Evolutionary conservation across 1,139 yeast genomes (phyloP), one percentile per base, ranked within the genome.

Genomic region (Debaryomycetaceae sp.): DNA sequence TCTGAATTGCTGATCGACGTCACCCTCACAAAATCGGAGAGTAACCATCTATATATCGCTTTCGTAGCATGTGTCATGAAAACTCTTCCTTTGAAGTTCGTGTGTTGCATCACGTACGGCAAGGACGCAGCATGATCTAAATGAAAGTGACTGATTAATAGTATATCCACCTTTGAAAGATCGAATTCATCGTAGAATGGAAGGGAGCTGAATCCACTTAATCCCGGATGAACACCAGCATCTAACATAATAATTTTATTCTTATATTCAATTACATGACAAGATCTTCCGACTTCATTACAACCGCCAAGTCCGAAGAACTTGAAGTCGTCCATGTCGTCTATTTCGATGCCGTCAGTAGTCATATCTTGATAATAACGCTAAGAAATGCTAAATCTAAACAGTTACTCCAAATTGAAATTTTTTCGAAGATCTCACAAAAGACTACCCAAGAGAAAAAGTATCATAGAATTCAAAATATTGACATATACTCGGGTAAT

Each of bases 301-400:
- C 98, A 95, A n/a, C 98, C 99, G n/a, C 99, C 99, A n/a, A 92
- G 75, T 28, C 96, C 92, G 45, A 87, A 81, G 67, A 92, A 92
- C 59, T 79, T 79, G 57, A 88, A 75, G 43, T 70, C 66, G 38
- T 77, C 81, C 15, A 46, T 34, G 24, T 38, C 47, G 31, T 44
- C 42, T 18, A 30, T 31, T 14, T 38, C 29, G 34, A 36, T 42
- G 17, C 30, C 37, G 9, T 43, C 46, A 11, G 38, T 35, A 14
- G 44, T 39, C 48, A 45, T 45, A 22, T n/a, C 40, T n/a, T n/a
- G n/a, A n/a, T n/a, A n/a, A n/a, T n/a, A n/a, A n/a, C n/a, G n/a
- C n/a, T n/a, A n/a, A n/a, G 11, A 22, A 22, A 8, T 22, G 26
- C 11, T 11, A 22, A 22, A 8, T 22, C 7, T 22, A 8, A 22